Base-by-base conservation (phyloP, 1,139 yeast genomes). In the Nakaseomyces bracarensis region DNA sequence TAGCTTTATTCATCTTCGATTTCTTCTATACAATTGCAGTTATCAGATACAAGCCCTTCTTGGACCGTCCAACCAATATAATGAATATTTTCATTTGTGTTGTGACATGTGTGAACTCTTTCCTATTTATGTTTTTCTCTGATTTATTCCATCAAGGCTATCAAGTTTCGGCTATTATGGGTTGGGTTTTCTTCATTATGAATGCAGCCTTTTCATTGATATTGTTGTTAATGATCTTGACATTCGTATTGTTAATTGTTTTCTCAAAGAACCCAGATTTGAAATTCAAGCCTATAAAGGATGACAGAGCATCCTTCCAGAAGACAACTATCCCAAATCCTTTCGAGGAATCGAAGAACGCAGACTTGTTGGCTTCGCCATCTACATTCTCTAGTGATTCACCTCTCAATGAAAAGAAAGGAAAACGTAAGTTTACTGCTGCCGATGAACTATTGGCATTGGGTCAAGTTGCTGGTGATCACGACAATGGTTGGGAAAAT, bases 251-350 rank as follows among this genome's bases (percentile, higher is more conserved):
- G 11, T 65, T 76, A 56, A 75, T 82, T 28, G 51, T 80, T 1
- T 63, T 76, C 46, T 76, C 84, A 16, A 81, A 79, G 65, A 82
- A 82, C 57, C 91, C 91, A 20, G 91, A 82, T 64, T 77, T 86
- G n/a, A 74, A 84, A 59, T 82, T 82, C 62, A 82, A 82, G 31
- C 89, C 89, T 11, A 87, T 86, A 6, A 78, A 69, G 52, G 91
- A 82, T 66, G 93, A 82, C 58, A 74, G 91, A 71, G 75, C 83
- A 15, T 80, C 89, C 2, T 82, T 82, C 75, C 86, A 80, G 59
- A 71, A 76, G 57, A 38, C 34, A 6, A 13, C 26, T 7, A 13
- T 33, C n/a, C 6, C 18, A 4, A 70, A 67, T 60, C 67, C 72
- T 6, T 69, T 71, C 3, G 55, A 64, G 31, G 68, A 57, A 43